Conservation (phyloP, 257 asterid species). For the Capsicum baccatum region DNA sequence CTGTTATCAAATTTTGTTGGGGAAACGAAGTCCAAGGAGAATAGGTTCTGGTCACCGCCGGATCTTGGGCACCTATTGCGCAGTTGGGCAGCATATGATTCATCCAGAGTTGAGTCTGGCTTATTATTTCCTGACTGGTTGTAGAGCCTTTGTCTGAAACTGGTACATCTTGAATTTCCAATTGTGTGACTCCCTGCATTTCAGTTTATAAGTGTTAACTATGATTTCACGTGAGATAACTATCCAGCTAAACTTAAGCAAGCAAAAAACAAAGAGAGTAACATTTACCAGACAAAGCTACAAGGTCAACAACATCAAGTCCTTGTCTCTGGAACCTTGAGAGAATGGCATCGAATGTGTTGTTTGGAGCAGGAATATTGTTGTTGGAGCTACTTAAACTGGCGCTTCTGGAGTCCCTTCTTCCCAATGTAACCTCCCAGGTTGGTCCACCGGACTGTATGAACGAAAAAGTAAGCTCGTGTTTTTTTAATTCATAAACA, state of each 20-base stretch:
- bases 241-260: neutral
- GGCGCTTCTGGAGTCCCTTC: conserved; percentile 83
- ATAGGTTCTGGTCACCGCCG: conserved; percentile 88
- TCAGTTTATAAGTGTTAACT: neutral
- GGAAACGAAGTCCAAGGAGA: conserved; percentile 62
- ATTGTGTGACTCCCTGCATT: conserved; percentile 88
- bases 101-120: conserved; percentile 67
- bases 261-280: neutral
- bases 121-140: conserved; percentile 70
- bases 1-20: conserved; percentile 75
- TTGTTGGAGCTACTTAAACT: conserved; percentile 87
- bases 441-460: conserved; percentile 76
- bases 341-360: conserved; percentile 83
- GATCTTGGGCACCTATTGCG: conserved; percentile 75
- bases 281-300: conserved; percentile 74
- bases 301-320: conserved; percentile 79
- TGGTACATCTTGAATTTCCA: conserved; percentile 75
- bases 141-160: conserved; percentile 92
- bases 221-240: neutral
- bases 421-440: conserved; percentile 90
- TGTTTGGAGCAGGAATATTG: conserved; percentile 92
- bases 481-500: neutral
- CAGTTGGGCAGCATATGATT: conserved; percentile 60
- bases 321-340: conserved; percentile 79
- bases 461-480: neutral